Base-by-base conservation (phyloP, 23 red algal genomes). In the Gracilariopsis chorda region DNA sequence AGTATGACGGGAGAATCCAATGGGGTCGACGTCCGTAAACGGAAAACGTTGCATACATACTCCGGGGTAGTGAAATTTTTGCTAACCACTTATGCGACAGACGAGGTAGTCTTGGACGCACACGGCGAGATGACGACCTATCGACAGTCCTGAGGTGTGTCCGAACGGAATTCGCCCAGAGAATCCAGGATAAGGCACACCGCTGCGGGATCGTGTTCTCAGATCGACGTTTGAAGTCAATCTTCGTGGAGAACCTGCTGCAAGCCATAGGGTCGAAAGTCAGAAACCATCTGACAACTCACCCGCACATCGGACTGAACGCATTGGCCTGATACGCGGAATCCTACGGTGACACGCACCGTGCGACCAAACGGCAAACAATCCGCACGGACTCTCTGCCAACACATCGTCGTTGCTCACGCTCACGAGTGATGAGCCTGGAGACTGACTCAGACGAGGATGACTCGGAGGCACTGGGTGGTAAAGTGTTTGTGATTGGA, bases 141-240 rank as follows among this genome's bases (percentile, higher is more conserved):
- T 32, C 7, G 42, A 62, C 49, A 83, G 51, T 7, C 29, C 0
- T 33, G 52, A 7, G 56, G 20, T 20, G 69, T 47, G 39, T 27
- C 80, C 53, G 55, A 68, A 65, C 80, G 59, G 60, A 61, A n/a
- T 70, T 70, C 42, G 45, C 59, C 1, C 30, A 84, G 60, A 40
- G 29, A 25, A 9, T 64, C 21, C 43, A 39, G 29, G 49, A 56
- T 23, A 70, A 52, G 14, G 55, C 59, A 45, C 40, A 25, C 9
- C 28, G 60, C 7, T 70, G 58, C 23, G 55, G 80, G 11, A 64
- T 21, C 14, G 55, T 48, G 4, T 70, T 70, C 42, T 51, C 59
- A 7, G 20, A 84, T 8, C 55, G 58, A 5, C 4, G 0, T 4
- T 42, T 70, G 55, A 70, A 48, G 2, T 65, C 56, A 3, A 51